Base-by-base conservation (phyloP, 306 rosid genomes). In the Casuarina equisetifolia region DNA sequence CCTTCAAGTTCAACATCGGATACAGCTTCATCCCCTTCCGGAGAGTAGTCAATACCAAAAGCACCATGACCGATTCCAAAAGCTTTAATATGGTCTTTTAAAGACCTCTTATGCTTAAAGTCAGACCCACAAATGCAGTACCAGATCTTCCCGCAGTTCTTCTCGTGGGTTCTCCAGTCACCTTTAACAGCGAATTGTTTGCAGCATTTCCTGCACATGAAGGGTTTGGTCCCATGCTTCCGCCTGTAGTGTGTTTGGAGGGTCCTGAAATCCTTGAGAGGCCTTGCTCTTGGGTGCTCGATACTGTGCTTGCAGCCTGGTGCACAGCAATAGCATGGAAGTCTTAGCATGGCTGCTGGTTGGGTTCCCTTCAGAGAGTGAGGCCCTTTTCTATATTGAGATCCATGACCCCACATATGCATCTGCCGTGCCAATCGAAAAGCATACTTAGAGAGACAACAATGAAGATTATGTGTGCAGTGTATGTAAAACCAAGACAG, bases 351-450 rank as follows among this genome's bases (percentile, higher is more conserved):
- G 5, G 82, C 89, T 11, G 89, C 68, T 44, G 88, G 88, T 35
- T 85, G 89, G 9, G 81, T 79, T 20, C 89, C 91, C 59, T 78
- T 81, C 9, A 88, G 82, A 4, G 91, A 88, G 9, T 85, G 88
- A 52, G 89, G 83, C 16, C 91, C 91, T 72, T 84, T 88, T 64
- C 91, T 83, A 63, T 85, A 88, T 63, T 88, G 88, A 20, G 91
- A 85, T 43, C 91, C 91, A 63, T 88, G 91, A 10, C 89, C 91
- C 91, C 91, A 88, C 91, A 88, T 88, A 57, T 88, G 91, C 91
- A 88, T 88, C 91, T 88, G 75, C 62, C 40, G 51, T n/a, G 19
- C 17, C 74, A 70, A 25, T 19, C 43, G 32, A 70, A 45, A 49
- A 3, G 36, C 71, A 16, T 17, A n/a, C 42, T 42, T 42, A 63